Base-by-base conservation (phyloP, 2,329 filamentous ascomycete species). In the Stachybotrys chartarum region DNA sequence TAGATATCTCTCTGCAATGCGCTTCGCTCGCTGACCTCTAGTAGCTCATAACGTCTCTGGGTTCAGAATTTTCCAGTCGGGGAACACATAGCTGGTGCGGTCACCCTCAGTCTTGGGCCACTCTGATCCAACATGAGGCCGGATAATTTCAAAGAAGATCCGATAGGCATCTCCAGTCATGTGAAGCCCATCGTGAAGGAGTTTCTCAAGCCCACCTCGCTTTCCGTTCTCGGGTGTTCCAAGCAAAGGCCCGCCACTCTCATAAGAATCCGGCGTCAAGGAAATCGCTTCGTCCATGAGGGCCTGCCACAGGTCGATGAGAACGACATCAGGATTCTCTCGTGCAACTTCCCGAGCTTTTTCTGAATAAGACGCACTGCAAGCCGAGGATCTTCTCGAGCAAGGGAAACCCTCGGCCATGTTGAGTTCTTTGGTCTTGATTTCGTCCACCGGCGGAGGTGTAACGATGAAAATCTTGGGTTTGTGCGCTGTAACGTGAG, bases 401-500 rank as follows among this genome's bases (percentile, higher is more conserved):
- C 71, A 66, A 7, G 68, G 64, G 59, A 75, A 77, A 10, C 81
- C 81, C 57, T 74, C 70, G 1, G 64, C 71, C 17, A 74, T 65
- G 65, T 83, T 80, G 39, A 78, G 69, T 58, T 66, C 66, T 53
- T 76, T 75, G 44, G 82, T 72, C 57, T 85, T 81, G 68, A 90
- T 85, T 72, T 95, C 87, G 63, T 96, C 88, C 52, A 95, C 72
- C 0, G 91, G 91, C 1, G 92, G 90, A 30, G 93, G 91, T 0
- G 90, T 88, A 51, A 97, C 79, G 6, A 97, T 75, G 49, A 97
- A 77, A 54, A 91, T 86, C 53, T 82, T 84, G 30, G 89, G 85
- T 42, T 81, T 78, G 65, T 97, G 91, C 6, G 83, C 85, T 55
- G 72, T 71, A 57, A 96, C 79, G 56, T 76, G 75, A 7, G 87